Conservation (phyloP, 1,139 yeast genomes). For the Lodderomyces margitis region DNA sequence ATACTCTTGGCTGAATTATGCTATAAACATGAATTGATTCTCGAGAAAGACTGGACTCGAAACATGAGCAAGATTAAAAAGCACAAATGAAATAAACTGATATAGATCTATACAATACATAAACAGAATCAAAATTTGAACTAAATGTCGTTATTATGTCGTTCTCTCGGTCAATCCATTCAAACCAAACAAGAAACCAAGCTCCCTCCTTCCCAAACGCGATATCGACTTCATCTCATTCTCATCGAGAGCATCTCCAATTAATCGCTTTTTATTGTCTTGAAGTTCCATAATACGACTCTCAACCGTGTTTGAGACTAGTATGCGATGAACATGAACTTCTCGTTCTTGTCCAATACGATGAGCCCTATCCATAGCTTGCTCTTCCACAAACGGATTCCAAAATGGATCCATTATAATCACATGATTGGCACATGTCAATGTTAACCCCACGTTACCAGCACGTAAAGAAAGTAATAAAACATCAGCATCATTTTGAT, state of each 20-base stretch:
- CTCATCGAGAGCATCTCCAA: conserved; percentile 76
- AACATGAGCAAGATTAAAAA: conserved; percentile 38
- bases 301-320: conserved; percentile 71
- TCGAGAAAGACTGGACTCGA: conserved; percentile 36
- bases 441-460: conserved; percentile 88
- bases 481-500: conserved; percentile 50
- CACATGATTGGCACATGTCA: conserved; percentile 92
- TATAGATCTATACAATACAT: not conserved
- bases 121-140: not conserved
- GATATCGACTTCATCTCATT: conserved; percentile 64
- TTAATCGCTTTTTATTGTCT: conserved; percentile 66
- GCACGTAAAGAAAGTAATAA: conserved; percentile 79
- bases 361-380: conserved; percentile 94
- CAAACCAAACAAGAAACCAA: conserved; percentile 78
- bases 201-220: conserved; percentile 64
- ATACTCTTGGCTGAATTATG: conserved; percentile 41
- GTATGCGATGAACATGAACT: conserved; percentile 71
- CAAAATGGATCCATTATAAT: conserved; percentile 91
- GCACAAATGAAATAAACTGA: conserved; percentile 20
- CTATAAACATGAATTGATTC: conserved; percentile 21
- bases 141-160: conserved; percentile 4
- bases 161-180: conserved; percentile 24
- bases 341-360: conserved; percentile 83
- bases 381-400: conserved; percentile 96
- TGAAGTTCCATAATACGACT: conserved; percentile 82